These are phyloP conservation scores for Triangularia setosa DNA, from an alignment of 2,329 filamentous ascomycete species.

Conservation along the genomic window DNA sequence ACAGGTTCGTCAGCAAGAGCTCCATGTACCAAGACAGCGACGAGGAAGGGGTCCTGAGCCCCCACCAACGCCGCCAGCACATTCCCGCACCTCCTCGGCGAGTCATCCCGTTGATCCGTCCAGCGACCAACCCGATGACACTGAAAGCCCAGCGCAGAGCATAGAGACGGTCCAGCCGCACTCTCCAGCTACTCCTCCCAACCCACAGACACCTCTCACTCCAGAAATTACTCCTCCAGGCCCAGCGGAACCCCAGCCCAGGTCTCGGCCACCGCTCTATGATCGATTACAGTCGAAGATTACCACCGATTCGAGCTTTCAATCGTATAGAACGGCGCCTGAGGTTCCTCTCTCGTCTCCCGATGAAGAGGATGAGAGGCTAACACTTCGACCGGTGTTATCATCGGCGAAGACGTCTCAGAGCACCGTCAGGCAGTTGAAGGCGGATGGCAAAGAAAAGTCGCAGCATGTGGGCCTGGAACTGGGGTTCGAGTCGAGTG, in stretches of 20 bases:
- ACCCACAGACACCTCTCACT: conserved; percentile 65
- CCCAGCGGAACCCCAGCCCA: conserved; percentile 33
- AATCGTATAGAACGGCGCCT: conserved; percentile 68
- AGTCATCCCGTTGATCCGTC: conserved; percentile 43
- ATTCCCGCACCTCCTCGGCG: conserved; percentile 55
- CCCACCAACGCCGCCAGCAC: conserved; percentile 61
- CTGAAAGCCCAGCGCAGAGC: conserved; percentile 37
- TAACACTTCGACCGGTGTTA: conserved; percentile 39
- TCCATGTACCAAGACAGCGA: conserved; percentile 15
- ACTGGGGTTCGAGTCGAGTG: conserved; percentile 41
- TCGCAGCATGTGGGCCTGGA: conserved; percentile 35
- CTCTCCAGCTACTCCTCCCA: conserved; percentile 57
- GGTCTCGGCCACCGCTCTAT: conserved; percentile 43
- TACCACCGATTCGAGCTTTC: conserved; percentile 58
- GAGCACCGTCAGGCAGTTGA: conserved; percentile 39
- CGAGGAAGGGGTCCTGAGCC: conserved; percentile 30
- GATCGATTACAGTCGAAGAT: conserved; percentile 50
- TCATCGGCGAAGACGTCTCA: conserved; percentile 42
- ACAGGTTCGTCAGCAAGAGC: not conserved
- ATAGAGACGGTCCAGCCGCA: conserved; percentile 36
- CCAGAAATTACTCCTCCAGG: conserved; percentile 51
- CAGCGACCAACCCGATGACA: conserved; percentile 35
- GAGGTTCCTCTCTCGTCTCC: conserved; percentile 63
- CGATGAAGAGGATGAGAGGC: conserved; percentile 49
- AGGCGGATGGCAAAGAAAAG: conserved; percentile 26